These are phyloP conservation scores for Castanopsis chinensis DNA, from an alignment of 306 rosid genomes.

Conservation along the genomic window DNA sequence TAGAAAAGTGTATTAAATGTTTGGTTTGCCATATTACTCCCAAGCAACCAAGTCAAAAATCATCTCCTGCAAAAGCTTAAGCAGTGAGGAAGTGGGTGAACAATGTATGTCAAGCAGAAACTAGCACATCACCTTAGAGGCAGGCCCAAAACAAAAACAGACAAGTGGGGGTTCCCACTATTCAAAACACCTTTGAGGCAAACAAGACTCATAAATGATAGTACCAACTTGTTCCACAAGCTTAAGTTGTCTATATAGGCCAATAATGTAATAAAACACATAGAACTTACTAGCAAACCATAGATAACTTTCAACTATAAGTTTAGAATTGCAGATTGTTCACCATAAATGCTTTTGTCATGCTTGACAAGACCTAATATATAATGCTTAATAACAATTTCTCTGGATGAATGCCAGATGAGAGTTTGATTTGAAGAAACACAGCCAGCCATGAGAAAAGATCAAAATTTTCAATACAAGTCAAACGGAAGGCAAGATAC, in stretches of 20 bases:
- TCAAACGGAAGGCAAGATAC: neutral
- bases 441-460: neutral
- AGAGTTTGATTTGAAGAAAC: neutral
- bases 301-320: neutral
- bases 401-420: neutral
- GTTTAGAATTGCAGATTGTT: neutral
- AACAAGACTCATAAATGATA: neutral
- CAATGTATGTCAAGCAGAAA: neutral
- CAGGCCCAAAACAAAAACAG: neutral
- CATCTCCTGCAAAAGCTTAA: neutral
- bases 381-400: neutral
- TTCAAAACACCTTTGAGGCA: neutral
- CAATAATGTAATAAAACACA: neutral
- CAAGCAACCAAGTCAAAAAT: neutral
- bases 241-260: neutral
- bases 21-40: neutral
- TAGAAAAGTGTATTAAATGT: neutral
- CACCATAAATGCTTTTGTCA: neutral
- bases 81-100: neutral
- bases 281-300: neutral
- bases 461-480: neutral
- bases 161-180: neutral
- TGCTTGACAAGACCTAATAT: neutral
- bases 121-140: neutral
- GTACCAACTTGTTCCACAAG: neutral